Conservation (phyloP, 2,329 filamentous ascomycete species). For the Tolypocladium amazonense region DNA sequence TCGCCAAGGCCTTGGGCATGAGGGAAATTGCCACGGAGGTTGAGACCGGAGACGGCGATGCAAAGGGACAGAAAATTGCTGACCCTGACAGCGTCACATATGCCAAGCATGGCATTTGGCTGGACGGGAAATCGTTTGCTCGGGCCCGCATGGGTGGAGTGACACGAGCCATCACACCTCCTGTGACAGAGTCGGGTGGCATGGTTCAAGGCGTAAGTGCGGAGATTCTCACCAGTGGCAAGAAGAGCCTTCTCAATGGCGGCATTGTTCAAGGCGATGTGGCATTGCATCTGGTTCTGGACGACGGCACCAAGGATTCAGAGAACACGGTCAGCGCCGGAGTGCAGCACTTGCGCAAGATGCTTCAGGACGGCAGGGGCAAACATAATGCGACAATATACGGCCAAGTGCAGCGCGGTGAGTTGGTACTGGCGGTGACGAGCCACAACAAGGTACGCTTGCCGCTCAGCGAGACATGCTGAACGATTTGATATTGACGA, state of each 20-base stretch:
- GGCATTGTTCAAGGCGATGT: background rate
- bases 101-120: constrained; percentile 28
- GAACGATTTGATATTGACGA: background rate
- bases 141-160: constrained; percentile 32
- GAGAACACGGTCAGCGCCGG: constrained; percentile 12
- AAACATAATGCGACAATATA: constrained; percentile 24
- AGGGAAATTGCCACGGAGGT: background rate
- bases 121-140: constrained; percentile 28
- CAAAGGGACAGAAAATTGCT: constrained; percentile 5
- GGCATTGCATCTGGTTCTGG: constrained; percentile 12
- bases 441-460: constrained; percentile 27
- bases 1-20: background rate
- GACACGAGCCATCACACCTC: constrained; percentile 30
- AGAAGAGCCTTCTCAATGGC: background rate
- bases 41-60: background rate
- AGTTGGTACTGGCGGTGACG: constrained; percentile 27
- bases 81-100: constrained; percentile 20
- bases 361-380: constrained; percentile 20
- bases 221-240: background rate
- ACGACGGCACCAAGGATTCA: constrained; percentile 19
- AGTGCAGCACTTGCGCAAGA: constrained; percentile 22
- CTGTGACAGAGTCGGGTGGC: constrained; percentile 13
- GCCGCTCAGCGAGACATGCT: constrained; percentile 19
- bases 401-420: constrained; percentile 23
- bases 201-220: constrained; percentile 24